Evolutionary conservation across 139 green algal species (phyloP).

Genomic region (Picochlorum sp.): DNA sequence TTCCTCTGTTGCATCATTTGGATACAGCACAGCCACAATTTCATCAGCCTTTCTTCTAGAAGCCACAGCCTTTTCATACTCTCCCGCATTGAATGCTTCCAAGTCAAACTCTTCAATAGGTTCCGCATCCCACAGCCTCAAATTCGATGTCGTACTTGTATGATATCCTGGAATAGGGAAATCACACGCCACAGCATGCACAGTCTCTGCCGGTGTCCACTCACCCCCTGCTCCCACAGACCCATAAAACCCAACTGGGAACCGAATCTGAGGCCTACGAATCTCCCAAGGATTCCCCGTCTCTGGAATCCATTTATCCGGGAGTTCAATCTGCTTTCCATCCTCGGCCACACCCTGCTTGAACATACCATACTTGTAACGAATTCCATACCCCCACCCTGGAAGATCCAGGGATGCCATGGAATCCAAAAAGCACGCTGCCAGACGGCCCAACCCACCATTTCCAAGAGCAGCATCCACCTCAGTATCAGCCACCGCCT

Average conservation of each 20-base stretch:
- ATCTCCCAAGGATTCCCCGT: conserved; percentile 90
- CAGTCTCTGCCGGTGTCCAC: conserved; percentile 59
- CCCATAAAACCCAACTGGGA: conserved; percentile 70
- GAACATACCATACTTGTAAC: conserved; percentile 99
- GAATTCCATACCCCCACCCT: conserved; percentile 96
- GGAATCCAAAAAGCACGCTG: conserved; percentile 96
- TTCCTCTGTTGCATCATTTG: conserved; percentile 91
- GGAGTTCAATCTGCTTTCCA: conserved; percentile 73
- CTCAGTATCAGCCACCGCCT: conserved; percentile 45
- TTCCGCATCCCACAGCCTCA: conserved; percentile 92
- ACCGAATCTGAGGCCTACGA: conserved; percentile 46
- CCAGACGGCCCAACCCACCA: conserved; percentile 93
- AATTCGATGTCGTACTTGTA: conserved; percentile 86
- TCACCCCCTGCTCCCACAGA: conserved; percentile 35
- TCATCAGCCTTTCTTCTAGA: conserved; percentile 75
- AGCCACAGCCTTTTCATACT: conserved; percentile 70
- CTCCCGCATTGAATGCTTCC: conserved; percentile 64
- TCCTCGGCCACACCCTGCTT: conserved; percentile 56
- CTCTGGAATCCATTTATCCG: conserved; percentile 90
- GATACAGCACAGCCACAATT: conserved; percentile 96
- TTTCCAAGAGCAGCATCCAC: conserved; percentile 92
- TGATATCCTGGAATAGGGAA: conserved; percentile 93
- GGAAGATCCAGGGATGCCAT: conserved; percentile 94
- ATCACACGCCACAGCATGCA: conserved; percentile 83
- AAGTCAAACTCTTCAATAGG: conserved; percentile 93